Conservation (phyloP, 331 rosid species). For the Dryas integrifolia region DNA sequence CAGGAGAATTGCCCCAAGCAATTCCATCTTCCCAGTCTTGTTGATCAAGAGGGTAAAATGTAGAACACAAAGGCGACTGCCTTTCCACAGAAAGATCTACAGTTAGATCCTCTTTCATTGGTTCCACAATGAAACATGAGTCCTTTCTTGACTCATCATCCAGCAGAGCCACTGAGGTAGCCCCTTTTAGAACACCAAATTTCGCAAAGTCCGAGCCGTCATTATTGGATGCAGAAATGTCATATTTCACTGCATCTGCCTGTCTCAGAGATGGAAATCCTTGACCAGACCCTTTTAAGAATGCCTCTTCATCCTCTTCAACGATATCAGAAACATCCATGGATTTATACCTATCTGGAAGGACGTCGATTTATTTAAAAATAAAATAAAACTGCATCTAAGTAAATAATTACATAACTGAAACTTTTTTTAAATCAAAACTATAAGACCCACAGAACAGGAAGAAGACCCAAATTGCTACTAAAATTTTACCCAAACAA, state of each 20-base stretch:
- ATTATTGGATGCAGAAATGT: constrained; percentile 39
- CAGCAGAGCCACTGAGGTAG: constrained; percentile 32
- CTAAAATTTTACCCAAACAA: not conserved
- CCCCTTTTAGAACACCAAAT: constrained; percentile 51
- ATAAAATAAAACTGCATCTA: constrained; percentile 1
- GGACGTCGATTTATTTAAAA: constrained; percentile 2
- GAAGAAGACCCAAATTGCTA: not conserved
- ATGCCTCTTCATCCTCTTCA: constrained; percentile 95
- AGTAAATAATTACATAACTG: not conserved
- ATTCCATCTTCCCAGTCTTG: constrained; percentile 88
- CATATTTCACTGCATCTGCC: constrained; percentile 35
- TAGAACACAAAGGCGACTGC: constrained; percentile 34
- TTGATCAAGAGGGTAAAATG: constrained; percentile 82
- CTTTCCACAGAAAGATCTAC: constrained; percentile 37
- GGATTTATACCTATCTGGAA: constrained; percentile 64
- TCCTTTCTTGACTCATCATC: constrained; percentile 43
- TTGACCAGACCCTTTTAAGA: constrained; percentile 54
- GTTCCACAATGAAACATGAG: constrained; percentile 57
- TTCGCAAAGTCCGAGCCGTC: constrained; percentile 50
- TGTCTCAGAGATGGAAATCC: constrained; percentile 44
- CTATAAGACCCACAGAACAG: not conserved
- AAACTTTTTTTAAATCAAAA: not conserved
- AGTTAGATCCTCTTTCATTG: constrained; percentile 51
- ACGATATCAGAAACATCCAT: constrained; percentile 54
- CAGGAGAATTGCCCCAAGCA: constrained; percentile 83